These are phyloP conservation scores for Sclerotinia nivalis DNA, from an alignment of 2,329 filamentous ascomycete species.

Conservation along the genomic window DNA sequence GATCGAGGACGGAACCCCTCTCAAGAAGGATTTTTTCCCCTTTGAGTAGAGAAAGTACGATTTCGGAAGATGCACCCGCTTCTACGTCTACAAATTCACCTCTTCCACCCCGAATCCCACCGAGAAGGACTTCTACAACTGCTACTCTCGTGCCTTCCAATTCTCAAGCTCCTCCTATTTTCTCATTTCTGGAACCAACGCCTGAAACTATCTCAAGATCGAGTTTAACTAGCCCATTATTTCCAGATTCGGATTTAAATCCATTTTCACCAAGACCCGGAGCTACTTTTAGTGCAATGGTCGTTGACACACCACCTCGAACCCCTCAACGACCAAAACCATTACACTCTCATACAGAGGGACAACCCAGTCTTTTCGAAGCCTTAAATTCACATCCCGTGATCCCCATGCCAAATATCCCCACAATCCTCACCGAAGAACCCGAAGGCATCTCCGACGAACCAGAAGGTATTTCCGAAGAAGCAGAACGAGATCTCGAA, in stretches of 20 bases:
- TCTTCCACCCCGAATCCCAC: conserved; percentile 1
- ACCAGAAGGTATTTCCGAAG: neutral
- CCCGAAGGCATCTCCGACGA: conserved; percentile 2
- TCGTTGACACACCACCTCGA: conserved; percentile 12
- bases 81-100: conserved; percentile 1
- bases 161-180: conserved; percentile 7
- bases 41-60: neutral
- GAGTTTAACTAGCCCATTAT: conserved; percentile 7
- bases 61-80: neutral
- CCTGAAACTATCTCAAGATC: conserved; percentile 3
- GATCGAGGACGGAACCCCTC: conserved; percentile 12
- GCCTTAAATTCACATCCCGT: conserved; percentile 16
- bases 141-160: conserved; percentile 10
- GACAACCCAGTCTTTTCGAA: conserved; percentile 10
- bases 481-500: conserved; percentile 10
- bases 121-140: conserved; percentile 9
- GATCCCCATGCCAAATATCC: neutral
- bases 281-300: conserved; percentile 15
- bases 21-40: conserved; percentile 5
- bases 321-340: neutral
- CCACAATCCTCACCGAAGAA: conserved; percentile 2
- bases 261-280: conserved; percentile 15
- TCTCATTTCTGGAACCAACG: conserved; percentile 5
- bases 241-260: conserved; percentile 11
- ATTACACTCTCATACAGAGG: neutral